Evolutionary conservation across 768 basidiomycete species (phyloP).

Genomic region (Neoboletus brunneissimus): DNA sequence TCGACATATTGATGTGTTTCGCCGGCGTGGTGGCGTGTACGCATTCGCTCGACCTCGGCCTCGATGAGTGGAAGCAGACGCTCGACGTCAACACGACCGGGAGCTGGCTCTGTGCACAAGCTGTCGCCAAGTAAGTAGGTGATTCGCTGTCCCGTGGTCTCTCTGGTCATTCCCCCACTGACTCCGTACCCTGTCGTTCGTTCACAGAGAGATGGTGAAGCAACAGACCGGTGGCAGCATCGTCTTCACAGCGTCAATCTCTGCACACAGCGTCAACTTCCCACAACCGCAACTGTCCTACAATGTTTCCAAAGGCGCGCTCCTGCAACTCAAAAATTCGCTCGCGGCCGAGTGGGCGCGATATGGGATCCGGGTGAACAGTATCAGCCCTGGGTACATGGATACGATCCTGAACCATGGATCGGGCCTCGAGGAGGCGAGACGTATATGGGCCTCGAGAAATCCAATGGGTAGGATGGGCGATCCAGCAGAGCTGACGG

Average conservation of each 20-base stretch:
- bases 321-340: slow-evolving; percentile 38
- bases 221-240: slow-evolving; percentile 41
- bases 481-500: slow-evolving; percentile 38
- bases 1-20: slow-evolving; percentile 42
- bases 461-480: slow-evolving; percentile 47
- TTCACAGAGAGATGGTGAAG: slow-evolving; percentile 39
- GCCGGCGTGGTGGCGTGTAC: slow-evolving; percentile 39
- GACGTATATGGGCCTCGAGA: slow-evolving; percentile 36
- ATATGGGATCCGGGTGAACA: slow-evolving; percentile 43
- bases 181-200: neutral
- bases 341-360: slow-evolving; percentile 43
- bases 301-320: slow-evolving; percentile 42
- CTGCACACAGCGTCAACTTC: slow-evolving; percentile 41
- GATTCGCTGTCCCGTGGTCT: neutral
- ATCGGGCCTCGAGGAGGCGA: slow-evolving; percentile 30
- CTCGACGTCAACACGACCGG: slow-evolving; percentile 45
- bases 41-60: slow-evolving; percentile 32
- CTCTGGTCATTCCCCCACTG: neutral
- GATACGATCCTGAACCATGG: slow-evolving; percentile 42
- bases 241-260: slow-evolving; percentile 43
- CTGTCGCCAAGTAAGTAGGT: slow-evolving; percentile 36
- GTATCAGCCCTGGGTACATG: slow-evolving; percentile 44
- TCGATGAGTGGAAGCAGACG: slow-evolving; percentile 37
- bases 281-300: slow-evolving; percentile 43
- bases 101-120: slow-evolving; percentile 44